Base-by-base conservation (phyloP, 352 stramenopile genomes). In the Phytophthora nicotianae region DNA sequence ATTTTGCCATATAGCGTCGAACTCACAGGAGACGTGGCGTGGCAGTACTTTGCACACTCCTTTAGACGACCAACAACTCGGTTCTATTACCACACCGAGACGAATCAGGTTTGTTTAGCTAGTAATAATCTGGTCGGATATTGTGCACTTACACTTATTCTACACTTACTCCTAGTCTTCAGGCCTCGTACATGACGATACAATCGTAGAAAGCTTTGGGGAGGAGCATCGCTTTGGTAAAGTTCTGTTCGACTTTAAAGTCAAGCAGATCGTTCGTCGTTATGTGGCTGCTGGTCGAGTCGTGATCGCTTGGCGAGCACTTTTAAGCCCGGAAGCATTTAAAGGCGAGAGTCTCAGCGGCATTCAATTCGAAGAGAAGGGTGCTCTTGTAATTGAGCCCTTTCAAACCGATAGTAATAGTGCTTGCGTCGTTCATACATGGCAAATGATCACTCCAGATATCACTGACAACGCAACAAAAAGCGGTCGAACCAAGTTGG, bases 191-290 rank as follows among this genome's bases (percentile, higher is more conserved):
- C 8, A 8, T 32, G 26, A 85, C 49, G 76, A 88, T 55, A 88
- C 74, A n/a, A 74, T 90, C n/a, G 50, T 81, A 33, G 78, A 90
- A 51, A 74, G 73, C 68, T 82, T 86, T 58, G 74, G 72, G 17
- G 58, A 88, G 19, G 72, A 82, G 65, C 53, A 85, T 48, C 50
- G 69, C 16, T 71, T 72, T 5, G 79, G 79, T 27, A 47, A 68
- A 21, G 75, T 72, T 5, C 62, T 54, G 11, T 57, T 76, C 4
- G 60, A 82, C 23, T 72, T 87, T 54, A 74, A 72, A 9, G 63
- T 88, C n/a, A 77, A 82, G 53, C 65, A 86, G 47, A 77, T 70
- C 17, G 24, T 82, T 29, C 73, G 78, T 4, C 74, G 68, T n/a
- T 86, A 79, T 42, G 48, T 72, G 5, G 71, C 75, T 38, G 50